Evolutionary conservation across 1,284 basidiomycete genomes (phyloP).

Genomic region (Ganoderma multipileum): DNA sequence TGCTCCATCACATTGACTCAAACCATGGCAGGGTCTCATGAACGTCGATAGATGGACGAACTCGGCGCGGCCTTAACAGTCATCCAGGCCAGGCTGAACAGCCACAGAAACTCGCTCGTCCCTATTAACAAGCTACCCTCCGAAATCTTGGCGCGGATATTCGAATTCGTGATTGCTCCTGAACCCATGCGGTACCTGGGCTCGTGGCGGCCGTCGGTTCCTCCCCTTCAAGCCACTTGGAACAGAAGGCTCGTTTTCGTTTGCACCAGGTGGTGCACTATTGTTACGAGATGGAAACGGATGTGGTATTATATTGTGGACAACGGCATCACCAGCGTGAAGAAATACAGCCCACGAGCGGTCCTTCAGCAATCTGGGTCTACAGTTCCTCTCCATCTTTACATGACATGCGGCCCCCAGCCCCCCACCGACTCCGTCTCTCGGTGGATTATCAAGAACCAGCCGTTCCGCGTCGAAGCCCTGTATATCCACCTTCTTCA

Average conservation of each 20-base stretch:
- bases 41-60: not conserved
- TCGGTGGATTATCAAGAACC: not conserved
- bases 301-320: conserved; percentile 3
- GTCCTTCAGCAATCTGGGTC: not conserved
- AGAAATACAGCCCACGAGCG: not conserved
- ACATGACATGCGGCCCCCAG: not conserved
- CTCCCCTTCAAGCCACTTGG: not conserved
- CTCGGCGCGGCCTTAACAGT: not conserved
- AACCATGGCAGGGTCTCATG: not conserved
- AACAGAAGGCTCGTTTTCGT: not conserved
- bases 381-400: not conserved
- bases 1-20: too few species aligned
- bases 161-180: conserved; percentile 1
- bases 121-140: not conserved
- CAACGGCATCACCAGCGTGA: not conserved
- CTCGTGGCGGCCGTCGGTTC: not conserved
- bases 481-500: not conserved
- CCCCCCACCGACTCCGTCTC: not conserved
- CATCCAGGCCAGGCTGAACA: not conserved
- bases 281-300: not conserved
- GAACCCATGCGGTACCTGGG: too few species aligned
- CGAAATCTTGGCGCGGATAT: not conserved
- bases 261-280: not conserved
- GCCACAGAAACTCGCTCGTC: not conserved
- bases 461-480: not conserved